Percentiles rank a stretch among this genome's conserved stretches.
Conservation (phyloP, 2,329 filamentous ascomycete species). For the Domatiomyces globalis region DNA sequence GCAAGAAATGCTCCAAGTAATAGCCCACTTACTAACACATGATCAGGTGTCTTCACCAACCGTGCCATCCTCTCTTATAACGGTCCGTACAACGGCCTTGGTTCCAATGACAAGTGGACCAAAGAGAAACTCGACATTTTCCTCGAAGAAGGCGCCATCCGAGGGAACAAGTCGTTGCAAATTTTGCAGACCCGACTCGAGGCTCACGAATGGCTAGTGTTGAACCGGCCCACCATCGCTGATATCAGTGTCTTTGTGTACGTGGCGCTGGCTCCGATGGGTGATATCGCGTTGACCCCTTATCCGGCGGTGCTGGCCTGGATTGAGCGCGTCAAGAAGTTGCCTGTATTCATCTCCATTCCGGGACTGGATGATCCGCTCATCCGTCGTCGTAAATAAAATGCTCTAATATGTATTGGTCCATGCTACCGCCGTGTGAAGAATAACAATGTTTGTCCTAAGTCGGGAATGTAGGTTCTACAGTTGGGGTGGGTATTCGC, state of each 20-base stretch:
- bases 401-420: no score
- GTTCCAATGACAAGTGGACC: not conserved
- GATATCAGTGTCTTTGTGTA: conserved; percentile 16
- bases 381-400: not conserved
- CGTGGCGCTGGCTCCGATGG: conserved; percentile 15
- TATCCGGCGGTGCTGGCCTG: conserved; percentile 22
- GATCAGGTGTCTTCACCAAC: conserved; percentile 6
- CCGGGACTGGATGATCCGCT: conserved; percentile 4
- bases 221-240: conserved; percentile 12
- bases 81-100: conserved; percentile 10
- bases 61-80: conserved; percentile 15
- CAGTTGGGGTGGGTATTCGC: no score
- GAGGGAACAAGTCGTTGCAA: conserved; percentile 47
- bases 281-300: conserved; percentile 13
- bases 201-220: conserved; percentile 8
- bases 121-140: conserved; percentile 1
- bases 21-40: no score
- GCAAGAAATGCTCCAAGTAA: no score
- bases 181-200: conserved; percentile 18
- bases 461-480: no score
- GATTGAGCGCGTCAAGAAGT: conserved; percentile 1
- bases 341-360: conserved; percentile 3
- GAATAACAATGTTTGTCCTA: no score
- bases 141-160: conserved; percentile 32
- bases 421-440: no score